Evolutionary conservation across 108 stramenopile genomes (phyloP).

Genomic region (Cyclotella cryptica): DNA sequence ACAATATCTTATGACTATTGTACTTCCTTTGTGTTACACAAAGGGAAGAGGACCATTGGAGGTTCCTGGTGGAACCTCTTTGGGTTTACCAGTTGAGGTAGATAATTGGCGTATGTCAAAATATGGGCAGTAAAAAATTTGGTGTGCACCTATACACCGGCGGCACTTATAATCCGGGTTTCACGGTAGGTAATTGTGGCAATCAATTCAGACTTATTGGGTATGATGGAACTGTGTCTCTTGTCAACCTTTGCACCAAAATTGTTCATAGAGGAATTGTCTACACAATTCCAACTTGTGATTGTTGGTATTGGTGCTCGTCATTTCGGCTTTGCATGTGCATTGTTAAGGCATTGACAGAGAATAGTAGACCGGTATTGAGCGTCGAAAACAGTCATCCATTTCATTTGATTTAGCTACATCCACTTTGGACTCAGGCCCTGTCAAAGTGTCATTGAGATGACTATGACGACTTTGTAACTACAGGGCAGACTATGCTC

Average conservation of each 20-base stretch:
- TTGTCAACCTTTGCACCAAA: not conserved
- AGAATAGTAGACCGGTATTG: not conserved
- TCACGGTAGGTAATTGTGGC: not conserved
- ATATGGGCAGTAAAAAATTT: too few relatives aligned
- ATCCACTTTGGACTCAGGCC: not conserved
- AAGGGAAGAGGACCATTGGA: too few relatives aligned
- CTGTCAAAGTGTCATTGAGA: not conserved
- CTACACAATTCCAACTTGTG: not conserved
- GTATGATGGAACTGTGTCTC: not conserved
- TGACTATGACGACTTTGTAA: not conserved
- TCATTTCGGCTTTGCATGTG: not conserved
- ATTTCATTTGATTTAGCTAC: not conserved
- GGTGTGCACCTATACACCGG: too few relatives aligned
- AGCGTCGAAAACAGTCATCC: not conserved
- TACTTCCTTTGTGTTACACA: too few relatives aligned
- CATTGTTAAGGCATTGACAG: not conserved
- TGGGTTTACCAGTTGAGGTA: too few relatives aligned
- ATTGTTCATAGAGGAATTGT: not conserved
- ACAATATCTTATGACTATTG: too few relatives aligned
- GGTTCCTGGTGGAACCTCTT: too few relatives aligned
- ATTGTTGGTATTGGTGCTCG: conserved; percentile 2
- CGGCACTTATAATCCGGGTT: too few relatives aligned
- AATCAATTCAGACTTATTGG: not conserved
- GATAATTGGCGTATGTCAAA: too few relatives aligned
- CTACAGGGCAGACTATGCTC: too few relatives aligned